Base-by-base conservation (phyloP, 768 basidiomycete species). In the Trichaptum fuscoviolaceum region DNA sequence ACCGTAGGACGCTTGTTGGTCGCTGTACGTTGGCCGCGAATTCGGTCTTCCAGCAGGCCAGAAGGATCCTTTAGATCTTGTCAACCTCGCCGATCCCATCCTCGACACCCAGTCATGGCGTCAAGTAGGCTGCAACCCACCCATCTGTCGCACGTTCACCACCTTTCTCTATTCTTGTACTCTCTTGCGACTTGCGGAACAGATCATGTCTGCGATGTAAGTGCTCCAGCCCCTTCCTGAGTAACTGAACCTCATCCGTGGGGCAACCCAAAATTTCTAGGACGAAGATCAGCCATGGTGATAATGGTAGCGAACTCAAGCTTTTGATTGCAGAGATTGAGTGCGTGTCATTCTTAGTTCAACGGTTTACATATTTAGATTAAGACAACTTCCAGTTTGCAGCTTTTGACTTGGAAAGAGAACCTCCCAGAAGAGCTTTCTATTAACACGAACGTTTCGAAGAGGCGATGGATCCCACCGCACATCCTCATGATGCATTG, bases 11-110 rank as follows among this genome's bases (percentile, higher is more conserved):
- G 83, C 86, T 6, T 87, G 85, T 63, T 88, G 87, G 87, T 86
- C 85, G 0, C 76, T 88, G 0, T 87, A 87, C 63, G 85, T 87
- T n/a, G 87, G 87, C 9, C 80, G 87, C n/a, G 86, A 87, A 64
- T 85, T 83, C 71, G 82, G 80, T 64, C 81, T 80, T 1, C 72
- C 76, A 25, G 77, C 77, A 30, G 67, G 72, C 26, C 75, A 77
- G 57, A 73, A 72, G 18, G 77, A 84, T 63, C 77, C 82, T 0
- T 75, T 83, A 64, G 84, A 85, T 1, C 81, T 80, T 66, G 80
- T 84, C 12, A 82, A 84, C 35, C 68, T 75, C 80, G 68, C 76
- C 78, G 25, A 86, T 81, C 79, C 74, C 75, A 62, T 78, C 84
- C 72, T 75, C 77, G 4, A 77, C 79, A 7, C 74, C 78, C 7